Conservation (phyloP, 2,329 filamentous ascomycete species). For the Sporothrix euskadiensis region DNA sequence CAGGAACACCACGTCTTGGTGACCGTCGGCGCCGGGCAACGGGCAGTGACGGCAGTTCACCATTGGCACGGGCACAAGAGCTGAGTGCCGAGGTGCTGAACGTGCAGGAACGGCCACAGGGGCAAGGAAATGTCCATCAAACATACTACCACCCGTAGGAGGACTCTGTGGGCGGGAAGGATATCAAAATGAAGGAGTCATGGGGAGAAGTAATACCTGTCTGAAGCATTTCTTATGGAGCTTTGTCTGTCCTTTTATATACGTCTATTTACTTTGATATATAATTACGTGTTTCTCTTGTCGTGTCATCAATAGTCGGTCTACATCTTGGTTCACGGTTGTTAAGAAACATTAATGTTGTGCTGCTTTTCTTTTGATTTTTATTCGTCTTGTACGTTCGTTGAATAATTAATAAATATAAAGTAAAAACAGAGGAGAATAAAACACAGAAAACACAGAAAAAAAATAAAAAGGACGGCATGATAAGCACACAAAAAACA, state of each 20-base stretch:
- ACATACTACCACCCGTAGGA: constrained; percentile 31
- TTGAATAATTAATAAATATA: too few species aligned
- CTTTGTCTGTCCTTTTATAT: not conserved
- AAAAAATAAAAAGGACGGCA: too few species aligned
- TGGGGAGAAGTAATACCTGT: not conserved
- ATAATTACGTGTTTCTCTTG: not conserved
- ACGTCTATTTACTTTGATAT: not conserved
- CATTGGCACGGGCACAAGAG: constrained; percentile 21
- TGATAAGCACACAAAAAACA: too few species aligned
- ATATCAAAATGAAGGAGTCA: not conserved
- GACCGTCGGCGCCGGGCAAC: not conserved
- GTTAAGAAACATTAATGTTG: too few species aligned
- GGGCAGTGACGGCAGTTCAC: constrained; percentile 21
- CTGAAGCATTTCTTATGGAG: not conserved
- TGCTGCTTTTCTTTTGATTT: too few species aligned
- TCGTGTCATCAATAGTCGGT: not conserved
- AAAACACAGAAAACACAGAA: too few species aligned
- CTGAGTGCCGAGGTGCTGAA: constrained; percentile 22
- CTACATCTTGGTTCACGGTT: too few species aligned
- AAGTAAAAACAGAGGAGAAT: too few species aligned
- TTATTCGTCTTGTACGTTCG: too few species aligned
- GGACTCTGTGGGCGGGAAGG: too few species aligned
- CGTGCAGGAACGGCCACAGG: not conserved
- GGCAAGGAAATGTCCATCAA: constrained; percentile 7
- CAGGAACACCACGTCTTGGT: not conserved